Percentiles rank a stretch among this genome's conserved stretches.
Evolutionary conservation across 768 basidiomycete genomes (phyloP).

Genomic region (Leucosporidium scottii): DNA sequence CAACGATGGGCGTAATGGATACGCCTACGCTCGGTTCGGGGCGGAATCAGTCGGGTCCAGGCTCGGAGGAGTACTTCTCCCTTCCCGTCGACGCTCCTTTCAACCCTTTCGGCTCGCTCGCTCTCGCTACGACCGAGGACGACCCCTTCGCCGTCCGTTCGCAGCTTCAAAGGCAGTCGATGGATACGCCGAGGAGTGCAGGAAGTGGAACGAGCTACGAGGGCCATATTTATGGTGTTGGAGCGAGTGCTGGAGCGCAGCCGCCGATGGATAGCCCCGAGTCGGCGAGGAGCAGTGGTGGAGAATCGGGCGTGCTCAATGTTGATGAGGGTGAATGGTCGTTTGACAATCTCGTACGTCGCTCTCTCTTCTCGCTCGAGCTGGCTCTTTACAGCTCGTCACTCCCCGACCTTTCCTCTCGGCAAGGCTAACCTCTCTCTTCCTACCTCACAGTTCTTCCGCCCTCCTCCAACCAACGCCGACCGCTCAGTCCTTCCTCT

Average conservation of each 20-base stretch:
- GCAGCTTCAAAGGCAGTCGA: not conserved
- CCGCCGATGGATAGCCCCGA: not conserved
- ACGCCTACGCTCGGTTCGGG: not conserved
- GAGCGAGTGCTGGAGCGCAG: not conserved
- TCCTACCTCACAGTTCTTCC: too few species aligned
- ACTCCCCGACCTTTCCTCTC: too few species aligned
- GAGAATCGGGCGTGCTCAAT: not conserved
- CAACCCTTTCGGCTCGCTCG: not conserved
- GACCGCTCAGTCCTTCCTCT: too few species aligned
- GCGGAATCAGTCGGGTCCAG: too few species aligned
- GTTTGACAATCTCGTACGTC: conserved; percentile 1
- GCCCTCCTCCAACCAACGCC: too few species aligned
- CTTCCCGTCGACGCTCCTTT: not conserved
- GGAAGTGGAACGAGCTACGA: too few species aligned
- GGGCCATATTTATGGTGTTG: not conserved
- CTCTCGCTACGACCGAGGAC: not conserved
- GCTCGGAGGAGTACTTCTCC: too few species aligned
- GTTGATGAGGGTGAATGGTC: not conserved
- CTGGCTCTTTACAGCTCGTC: too few species aligned
- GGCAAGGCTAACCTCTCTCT: too few species aligned
- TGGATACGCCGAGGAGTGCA: not conserved
- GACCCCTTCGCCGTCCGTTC: not conserved
- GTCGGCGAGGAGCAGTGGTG: not conserved
- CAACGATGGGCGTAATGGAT: not conserved
- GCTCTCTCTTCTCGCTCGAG: not conserved